Evolutionary conservation across 345 rosid species (phyloP).

Genomic region (Rhizophora apiculata): DNA sequence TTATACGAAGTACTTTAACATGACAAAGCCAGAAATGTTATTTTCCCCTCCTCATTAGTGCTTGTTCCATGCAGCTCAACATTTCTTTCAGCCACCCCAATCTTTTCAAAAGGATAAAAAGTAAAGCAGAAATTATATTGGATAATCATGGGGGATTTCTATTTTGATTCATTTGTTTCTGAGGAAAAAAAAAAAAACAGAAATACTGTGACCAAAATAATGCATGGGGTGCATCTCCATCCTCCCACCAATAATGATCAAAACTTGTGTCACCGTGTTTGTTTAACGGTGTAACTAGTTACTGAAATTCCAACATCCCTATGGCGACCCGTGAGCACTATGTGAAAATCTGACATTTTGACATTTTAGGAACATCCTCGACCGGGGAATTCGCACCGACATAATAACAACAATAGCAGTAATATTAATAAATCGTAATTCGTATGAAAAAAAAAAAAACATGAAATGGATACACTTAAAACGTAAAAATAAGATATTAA

Average conservation of each 20-base stretch:
- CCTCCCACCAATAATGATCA: constrained; percentile 90
- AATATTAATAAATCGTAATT: no score
- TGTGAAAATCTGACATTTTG: no score
- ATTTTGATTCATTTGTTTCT: background rate
- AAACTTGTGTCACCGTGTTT: constrained; percentile 82
- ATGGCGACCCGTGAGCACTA: no score
- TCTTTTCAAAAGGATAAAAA: constrained; percentile 83
- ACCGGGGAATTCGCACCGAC: no score
- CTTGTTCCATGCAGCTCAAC: constrained; percentile 87
- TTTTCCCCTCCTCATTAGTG: constrained; percentile 16
- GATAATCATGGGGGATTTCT: background rate
- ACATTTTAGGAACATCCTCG: no score
- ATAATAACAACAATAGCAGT: no score
- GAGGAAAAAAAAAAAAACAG: no score
- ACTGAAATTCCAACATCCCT: no score
- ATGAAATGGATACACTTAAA: no score
- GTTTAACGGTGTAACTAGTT: constrained; percentile 53
- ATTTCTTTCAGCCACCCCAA: constrained; percentile 61
- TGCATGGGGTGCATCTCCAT: constrained; percentile 96
- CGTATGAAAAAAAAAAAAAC: no score
- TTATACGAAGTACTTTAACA: background rate
- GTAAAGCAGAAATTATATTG: constrained; percentile 39
- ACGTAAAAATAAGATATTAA: no score
- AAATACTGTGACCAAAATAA: no score
- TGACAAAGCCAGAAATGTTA: background rate